Percentiles rank a stretch among this genome's conserved stretches.
Evolutionary conservation across 1,139 yeast genomes (phyloP).

Genomic region (Yamadazyma friedrichii): DNA sequence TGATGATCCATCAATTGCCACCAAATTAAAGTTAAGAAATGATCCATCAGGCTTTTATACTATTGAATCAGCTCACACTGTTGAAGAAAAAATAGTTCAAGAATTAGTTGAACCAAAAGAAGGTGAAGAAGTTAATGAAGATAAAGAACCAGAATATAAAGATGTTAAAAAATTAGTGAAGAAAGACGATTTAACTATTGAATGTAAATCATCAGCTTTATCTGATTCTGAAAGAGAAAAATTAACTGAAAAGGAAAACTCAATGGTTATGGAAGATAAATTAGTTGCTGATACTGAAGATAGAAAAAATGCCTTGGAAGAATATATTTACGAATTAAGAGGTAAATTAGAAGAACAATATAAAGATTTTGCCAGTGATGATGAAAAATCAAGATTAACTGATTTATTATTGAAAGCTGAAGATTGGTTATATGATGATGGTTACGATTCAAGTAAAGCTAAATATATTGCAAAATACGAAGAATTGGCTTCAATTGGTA

Average conservation of each 20-base stretch:
- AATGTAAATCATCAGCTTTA: constrained; percentile 65
- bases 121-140: constrained; percentile 25
- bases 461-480: constrained; percentile 97
- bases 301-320: constrained; percentile 97
- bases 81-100: constrained; percentile 86
- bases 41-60: constrained; percentile 96
- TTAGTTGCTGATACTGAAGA: constrained; percentile 98
- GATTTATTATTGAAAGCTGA: constrained; percentile 82
- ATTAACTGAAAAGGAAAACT: constrained; percentile 77
- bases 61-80: constrained; percentile 92
- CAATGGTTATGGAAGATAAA: constrained; percentile 87
- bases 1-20: constrained; percentile 75
- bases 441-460: constrained; percentile 95
- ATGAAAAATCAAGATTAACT: constrained; percentile 78
- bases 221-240: constrained; percentile 56
- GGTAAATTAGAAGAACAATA: constrained; percentile 95
- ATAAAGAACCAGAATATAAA: constrained; percentile 80
- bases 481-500: constrained; percentile 93
- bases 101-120: constrained; percentile 73
- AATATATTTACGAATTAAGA: constrained; percentile 95
- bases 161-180: constrained; percentile 93
- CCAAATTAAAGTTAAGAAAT: constrained; percentile 92
- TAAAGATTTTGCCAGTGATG: constrained; percentile 83
- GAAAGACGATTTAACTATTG: constrained; percentile 69
- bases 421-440: constrained; percentile 98